Evolutionary conservation across 805 yeast species (phyloP), one percentile per base, ranked within the genome.

Genomic region (Wickerhamiella domercqiae): DNA sequence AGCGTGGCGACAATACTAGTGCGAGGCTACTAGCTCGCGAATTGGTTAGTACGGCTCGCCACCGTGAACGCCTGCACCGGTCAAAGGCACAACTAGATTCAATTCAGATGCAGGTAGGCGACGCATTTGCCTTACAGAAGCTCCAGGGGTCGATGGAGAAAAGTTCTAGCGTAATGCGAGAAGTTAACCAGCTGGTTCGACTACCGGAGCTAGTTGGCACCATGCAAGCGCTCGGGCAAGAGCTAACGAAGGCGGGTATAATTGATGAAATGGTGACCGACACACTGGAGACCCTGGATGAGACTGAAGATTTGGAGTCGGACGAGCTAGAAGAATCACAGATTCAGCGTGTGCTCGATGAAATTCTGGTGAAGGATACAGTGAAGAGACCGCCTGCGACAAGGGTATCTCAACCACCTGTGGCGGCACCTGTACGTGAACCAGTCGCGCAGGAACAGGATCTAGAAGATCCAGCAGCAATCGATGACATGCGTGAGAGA

Each of bases 231-330:
- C 61, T 90, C 40, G 80, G 87, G 42, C 76, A 71, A 51, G 99
- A 90, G 59, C 66, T 87, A 49, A 75, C 80, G 72, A 55, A 57
- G 50, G 56, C 66, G 3, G 68, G 68, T 2, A 70, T 90, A 32
- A 83, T 90, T 38, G 82, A 81, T 47, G 98, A 90, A 54, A 90
- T 90, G 97, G 76, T 86, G 54, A 83, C 80, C 40, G 99, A 90
- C 53, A 74, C 81, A 44, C 64, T 87, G 42, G 97, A 86, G 42
- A 59, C 65, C 35, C 59, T 71, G 40, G 75, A 69, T 16, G 82
- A 75, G 21, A 77, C 69, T 34, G 78, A 70, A 15, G 80, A 73
- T 41, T 66, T 71, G 30, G 51, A 40, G 15, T 50, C 40, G 25
- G 61, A 55, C 40, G 63, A 52, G 16, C 59, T 48, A 30, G 56